Evolutionary conservation across 106 monocot genomes (phyloP).

Genomic region (Acorus gramineus): DNA sequence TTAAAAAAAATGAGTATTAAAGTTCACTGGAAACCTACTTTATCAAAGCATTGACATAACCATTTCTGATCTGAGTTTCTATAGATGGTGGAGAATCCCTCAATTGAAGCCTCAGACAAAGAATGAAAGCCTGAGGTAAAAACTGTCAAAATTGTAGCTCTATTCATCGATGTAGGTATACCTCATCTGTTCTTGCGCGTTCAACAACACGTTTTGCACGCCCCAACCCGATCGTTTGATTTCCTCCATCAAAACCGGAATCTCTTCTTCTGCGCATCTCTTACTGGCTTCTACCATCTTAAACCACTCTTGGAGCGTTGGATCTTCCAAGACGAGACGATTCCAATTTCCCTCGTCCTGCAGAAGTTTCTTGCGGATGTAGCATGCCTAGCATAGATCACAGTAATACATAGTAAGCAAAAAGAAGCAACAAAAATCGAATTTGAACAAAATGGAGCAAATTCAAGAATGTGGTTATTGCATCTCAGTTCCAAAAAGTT

Average conservation of each 20-base stretch:
- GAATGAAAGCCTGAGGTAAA: too few species aligned
- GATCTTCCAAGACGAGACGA: background rate
- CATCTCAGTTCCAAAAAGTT: too few species aligned
- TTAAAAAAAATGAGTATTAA: too few species aligned
- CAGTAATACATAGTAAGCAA: background rate
- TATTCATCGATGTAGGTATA: background rate
- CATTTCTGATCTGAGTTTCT: too few species aligned
- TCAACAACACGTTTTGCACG: slow-evolving; percentile 8
- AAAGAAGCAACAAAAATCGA: too few species aligned
- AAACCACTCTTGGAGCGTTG: slow-evolving; percentile 6
- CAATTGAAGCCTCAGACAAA: too few species aligned
- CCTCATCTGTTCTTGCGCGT: slow-evolving; percentile 1
- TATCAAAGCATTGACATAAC: too few species aligned
- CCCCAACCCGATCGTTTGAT: slow-evolving; percentile 1
- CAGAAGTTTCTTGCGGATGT: slow-evolving; percentile 3
- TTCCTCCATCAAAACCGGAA: background rate
- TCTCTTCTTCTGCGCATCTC: background rate
- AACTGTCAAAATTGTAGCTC: too few species aligned
- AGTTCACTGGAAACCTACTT: too few species aligned
- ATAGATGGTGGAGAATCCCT: too few species aligned
- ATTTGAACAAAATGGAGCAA: too few species aligned
- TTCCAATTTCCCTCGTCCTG: background rate
- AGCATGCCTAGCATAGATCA: slow-evolving; percentile 2
- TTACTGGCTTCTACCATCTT: background rate
- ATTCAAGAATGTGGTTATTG: too few species aligned